A percentile compares a stretch with the other conserved stretches of the same genome.
These are phyloP conservation scores for Cyberlindnera bimundalis DNA, from an alignment of 805 yeast genomes.

Conservation along the genomic window DNA sequence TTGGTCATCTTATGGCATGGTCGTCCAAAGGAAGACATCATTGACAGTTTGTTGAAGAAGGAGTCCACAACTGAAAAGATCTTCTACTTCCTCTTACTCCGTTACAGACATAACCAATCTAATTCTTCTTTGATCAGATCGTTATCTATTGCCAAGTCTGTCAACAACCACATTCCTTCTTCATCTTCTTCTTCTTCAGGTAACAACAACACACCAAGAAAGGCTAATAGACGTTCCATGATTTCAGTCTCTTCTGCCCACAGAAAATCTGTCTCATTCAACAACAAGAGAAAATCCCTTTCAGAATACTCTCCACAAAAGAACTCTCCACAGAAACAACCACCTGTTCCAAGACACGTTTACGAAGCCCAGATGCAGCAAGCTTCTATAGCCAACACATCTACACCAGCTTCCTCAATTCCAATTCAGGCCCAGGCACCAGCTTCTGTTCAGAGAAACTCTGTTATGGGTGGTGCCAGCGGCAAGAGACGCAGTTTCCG, in stretches of 20 bases:
- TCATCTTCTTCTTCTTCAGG: constrained; percentile 15
- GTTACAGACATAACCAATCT: constrained; percentile 69
- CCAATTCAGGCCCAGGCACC: constrained; percentile 4
- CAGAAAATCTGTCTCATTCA: constrained; percentile 47
- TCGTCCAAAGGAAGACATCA: constrained; percentile 53
- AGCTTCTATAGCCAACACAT: too few relatives aligned
- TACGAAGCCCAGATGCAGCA: constrained; percentile 13
- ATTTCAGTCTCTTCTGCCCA: constrained; percentile 47
- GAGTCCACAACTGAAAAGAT: constrained; percentile 72
- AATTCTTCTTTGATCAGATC: constrained; percentile 29
- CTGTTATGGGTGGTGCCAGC: constrained; percentile 1
- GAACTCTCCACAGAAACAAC: constrained; percentile 22
- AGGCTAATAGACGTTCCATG: constrained; percentile 38
- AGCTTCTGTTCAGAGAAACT: constrained; percentile 9
- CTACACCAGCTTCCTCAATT: constrained; percentile 10
- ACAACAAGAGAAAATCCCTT: constrained; percentile 26
- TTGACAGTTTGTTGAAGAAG: constrained; percentile 49
- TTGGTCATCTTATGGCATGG: constrained; percentile 82
- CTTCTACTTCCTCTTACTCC: constrained; percentile 70
- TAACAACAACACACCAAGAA: constrained; percentile 28
- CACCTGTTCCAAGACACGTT: constrained; percentile 25
- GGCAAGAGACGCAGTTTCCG: constrained; percentile 31
- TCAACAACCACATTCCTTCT: constrained; percentile 18
- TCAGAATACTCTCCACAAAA: constrained; percentile 22
- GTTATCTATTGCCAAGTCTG: constrained; percentile 29